Conservation (phyloP, 495 filamentous ascomycete genomes). For the Penicillium goetzii region DNA sequence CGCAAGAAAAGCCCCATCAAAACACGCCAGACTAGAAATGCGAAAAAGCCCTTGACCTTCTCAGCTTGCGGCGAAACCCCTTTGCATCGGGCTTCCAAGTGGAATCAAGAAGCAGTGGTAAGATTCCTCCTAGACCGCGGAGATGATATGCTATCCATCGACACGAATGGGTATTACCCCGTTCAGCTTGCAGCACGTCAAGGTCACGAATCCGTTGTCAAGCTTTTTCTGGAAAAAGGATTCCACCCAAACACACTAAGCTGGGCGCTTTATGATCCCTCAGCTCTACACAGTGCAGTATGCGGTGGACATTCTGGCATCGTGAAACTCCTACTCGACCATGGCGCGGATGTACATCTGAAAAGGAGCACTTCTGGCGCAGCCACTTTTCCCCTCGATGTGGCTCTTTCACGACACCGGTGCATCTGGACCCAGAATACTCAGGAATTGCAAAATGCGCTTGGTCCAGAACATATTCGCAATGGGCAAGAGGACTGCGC, state of each 20-base stretch:
- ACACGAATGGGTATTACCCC: neutral
- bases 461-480: neutral
- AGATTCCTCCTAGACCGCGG: neutral
- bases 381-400: neutral
- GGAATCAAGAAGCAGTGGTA: neutral
- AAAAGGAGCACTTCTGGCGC: neutral
- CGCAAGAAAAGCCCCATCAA: neutral
- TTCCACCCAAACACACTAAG: neutral
- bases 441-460: neutral
- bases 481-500: neutral
- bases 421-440: neutral
- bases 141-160: neutral
- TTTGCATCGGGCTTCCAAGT: neutral
- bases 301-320: neutral
- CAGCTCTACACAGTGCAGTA: neutral
- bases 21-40: neutral
- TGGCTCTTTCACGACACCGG: neutral
- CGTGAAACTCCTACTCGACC: neutral
- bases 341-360: neutral
- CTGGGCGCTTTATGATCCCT: neutral
- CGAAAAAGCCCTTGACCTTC: neutral
- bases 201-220: neutral
- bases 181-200: neutral
- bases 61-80: neutral
- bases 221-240: neutral